phyloP scores from a whole-genome alignment of 306 rosid species.

The Trichosanthes truncata region DNA sequence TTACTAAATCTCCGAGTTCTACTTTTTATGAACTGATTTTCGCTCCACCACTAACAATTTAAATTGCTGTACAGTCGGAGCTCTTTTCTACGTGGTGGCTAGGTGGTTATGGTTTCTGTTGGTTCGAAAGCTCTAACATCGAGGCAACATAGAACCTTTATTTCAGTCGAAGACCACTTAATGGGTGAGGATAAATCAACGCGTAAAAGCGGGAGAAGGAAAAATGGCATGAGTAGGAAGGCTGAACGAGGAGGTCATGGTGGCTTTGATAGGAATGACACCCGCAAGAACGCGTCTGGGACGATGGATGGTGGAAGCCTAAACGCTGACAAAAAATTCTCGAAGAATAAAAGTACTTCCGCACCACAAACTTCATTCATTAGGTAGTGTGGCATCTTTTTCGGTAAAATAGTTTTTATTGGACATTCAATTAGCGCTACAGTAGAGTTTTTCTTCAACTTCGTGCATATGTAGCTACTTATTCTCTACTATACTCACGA shows the following conservation, averaged over 20 bases:
- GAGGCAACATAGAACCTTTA: slow-evolving; percentile 14
- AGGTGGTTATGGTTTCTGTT: slow-evolving; percentile 31
- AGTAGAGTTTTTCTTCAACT: background rate
- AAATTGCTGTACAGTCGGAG: background rate
- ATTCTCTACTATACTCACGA: background rate
- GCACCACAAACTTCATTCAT: slow-evolving; percentile 27
- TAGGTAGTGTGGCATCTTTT: slow-evolving; percentile 29
- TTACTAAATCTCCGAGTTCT: background rate
- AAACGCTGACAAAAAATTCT: slow-evolving; percentile 8
- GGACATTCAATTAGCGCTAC: background rate
- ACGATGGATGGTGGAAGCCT: background rate
- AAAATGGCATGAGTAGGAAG: slow-evolving; percentile 34
- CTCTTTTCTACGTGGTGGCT: slow-evolving; percentile 5
- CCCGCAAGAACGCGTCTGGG: slow-evolving; percentile 17
- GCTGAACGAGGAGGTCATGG: slow-evolving; percentile 18
- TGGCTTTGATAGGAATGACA: slow-evolving; percentile 18
- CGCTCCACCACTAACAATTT: background rate
- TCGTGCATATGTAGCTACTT: background rate
- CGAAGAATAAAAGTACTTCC: slow-evolving; percentile 9
- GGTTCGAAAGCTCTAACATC: slow-evolving; percentile 44
- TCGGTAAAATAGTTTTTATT: background rate
- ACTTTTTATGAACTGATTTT: background rate
- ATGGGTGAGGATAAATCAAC: slow-evolving; percentile 38
- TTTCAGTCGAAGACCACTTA: slow-evolving; percentile 9
- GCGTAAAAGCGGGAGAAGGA: slow-evolving; percentile 19